Evolutionary conservation across 2,329 filamentous ascomycete genomes (phyloP), one percentile per base, ranked within the genome.

Genomic region (Alternaria brassicae): DNA sequence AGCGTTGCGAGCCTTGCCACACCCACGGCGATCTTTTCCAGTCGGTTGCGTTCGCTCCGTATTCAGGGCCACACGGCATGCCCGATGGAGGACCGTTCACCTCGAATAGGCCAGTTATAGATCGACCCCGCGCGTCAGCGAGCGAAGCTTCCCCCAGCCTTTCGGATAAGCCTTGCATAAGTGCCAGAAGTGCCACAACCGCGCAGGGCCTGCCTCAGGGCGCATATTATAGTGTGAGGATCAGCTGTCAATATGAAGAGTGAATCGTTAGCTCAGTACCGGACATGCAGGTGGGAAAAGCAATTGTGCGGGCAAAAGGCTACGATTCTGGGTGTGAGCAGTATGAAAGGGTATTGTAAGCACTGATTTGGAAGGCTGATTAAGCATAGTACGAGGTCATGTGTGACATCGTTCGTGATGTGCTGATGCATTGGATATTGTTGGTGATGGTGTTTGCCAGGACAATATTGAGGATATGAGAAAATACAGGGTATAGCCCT

Each of bases 31-130:
- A 55, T 44, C 27, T 32, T 21, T 25, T 40, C 36, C 37, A 42
- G 17, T 27, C 47, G 23, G 30, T 9, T 54, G 49, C 41, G n/a
- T 28, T 39, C 30, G 32, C 40, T 28, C 57, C 58, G 58, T 54
- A 59, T 56, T 55, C 48, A 49, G 53, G 34, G 57, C 44, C 44
- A 30, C 52, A 47, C 50, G 42, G 51, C 53, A 47, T 54, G 53
- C 49, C 44, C 30, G 37, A 56, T 56, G 49, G 45, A 53, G 60
- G 37, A 56, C 51, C 27, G 42, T 44, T 23, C 36, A 32, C 12
- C 55, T 47, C 23, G 19, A 61, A 57, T 47, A 53, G 56, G 69
- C 51, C 47, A 58, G 54, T 62, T 45, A 66, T 67, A 70, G 56
- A 60, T 61, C 54, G 55, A 53, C 58, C 45, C 30, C 23, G 28